phyloP scores from a whole-genome alignment of 2,329 filamentous ascomycete species.

The Fusarium foetens region DNA sequence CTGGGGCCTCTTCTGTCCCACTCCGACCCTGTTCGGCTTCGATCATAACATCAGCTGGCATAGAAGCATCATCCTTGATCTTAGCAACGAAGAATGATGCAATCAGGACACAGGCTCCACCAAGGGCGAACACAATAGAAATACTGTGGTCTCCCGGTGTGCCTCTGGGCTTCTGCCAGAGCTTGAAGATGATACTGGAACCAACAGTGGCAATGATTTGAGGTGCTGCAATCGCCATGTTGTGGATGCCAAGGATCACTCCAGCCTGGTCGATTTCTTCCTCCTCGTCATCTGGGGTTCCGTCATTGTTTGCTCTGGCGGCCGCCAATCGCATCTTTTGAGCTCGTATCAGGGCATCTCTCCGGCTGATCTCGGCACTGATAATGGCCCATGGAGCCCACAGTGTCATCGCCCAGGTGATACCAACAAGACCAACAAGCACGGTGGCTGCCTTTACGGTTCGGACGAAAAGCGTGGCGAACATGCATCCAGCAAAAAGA shows the following conservation, averaged over 20 bases:
- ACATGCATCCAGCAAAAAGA: slow-evolving; percentile 85
- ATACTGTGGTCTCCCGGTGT: slow-evolving; percentile 87
- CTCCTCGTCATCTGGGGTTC: slow-evolving; percentile 46
- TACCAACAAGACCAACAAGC: slow-evolving; percentile 82
- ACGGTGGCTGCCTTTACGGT: slow-evolving; percentile 77
- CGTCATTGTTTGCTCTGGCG: slow-evolving; percentile 19
- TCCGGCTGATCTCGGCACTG: slow-evolving; percentile 87
- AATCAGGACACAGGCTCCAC: slow-evolving; percentile 79
- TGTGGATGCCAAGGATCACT: slow-evolving; percentile 93
- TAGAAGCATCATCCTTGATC: slow-evolving; percentile 69
- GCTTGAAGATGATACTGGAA: slow-evolving; percentile 84
- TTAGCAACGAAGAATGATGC: slow-evolving; percentile 78
- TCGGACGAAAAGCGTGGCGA: slow-evolving; percentile 81
- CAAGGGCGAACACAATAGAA: slow-evolving; percentile 85
- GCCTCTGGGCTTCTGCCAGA: slow-evolving; percentile 88
- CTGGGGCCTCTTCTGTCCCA: slow-evolving; percentile 45
- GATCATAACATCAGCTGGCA: slow-evolving; percentile 52
- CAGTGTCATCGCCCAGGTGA: slow-evolving; percentile 91
- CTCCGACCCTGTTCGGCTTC: slow-evolving; percentile 57
- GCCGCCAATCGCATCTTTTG: slow-evolving; percentile 43
- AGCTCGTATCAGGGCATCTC: slow-evolving; percentile 69
- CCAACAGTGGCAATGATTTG: slow-evolving; percentile 91
- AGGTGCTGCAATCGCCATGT: slow-evolving; percentile 90
- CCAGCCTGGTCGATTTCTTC: slow-evolving; percentile 80
- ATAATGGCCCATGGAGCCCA: slow-evolving; percentile 98